Percentiles rank a stretch among this genome's conserved stretches.
These are phyloP conservation scores for Ensete ventricosum DNA, from an alignment of 176 grass and related monocot genomes.

Conservation along the genomic window DNA sequence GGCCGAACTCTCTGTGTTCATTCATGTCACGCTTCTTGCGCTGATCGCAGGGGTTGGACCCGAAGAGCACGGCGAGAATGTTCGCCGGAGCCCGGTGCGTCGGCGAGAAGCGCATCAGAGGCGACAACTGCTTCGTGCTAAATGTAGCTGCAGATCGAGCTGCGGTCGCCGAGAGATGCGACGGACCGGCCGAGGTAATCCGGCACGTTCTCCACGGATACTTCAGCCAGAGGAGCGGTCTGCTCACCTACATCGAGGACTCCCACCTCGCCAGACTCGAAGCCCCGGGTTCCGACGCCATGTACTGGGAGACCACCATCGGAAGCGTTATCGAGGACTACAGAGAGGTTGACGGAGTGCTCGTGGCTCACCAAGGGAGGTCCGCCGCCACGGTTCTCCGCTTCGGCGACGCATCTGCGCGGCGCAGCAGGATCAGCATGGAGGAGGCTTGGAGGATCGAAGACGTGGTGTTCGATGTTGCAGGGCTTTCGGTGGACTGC, in stretches of 20 bases:
- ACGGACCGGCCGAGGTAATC: slow-evolving; percentile 31
- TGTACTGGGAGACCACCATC: slow-evolving; percentile 47
- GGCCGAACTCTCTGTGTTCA: background rate
- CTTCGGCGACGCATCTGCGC: slow-evolving; percentile 12
- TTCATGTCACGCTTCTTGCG: background rate
- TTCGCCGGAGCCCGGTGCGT: slow-evolving; percentile 30
- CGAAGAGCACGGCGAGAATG: slow-evolving; percentile 28
- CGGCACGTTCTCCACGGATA: slow-evolving; percentile 36
- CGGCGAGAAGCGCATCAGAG: slow-evolving; percentile 32
- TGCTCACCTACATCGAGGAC: slow-evolving; percentile 36
- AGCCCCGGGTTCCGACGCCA: slow-evolving; percentile 21
- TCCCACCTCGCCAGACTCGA: slow-evolving; percentile 33
- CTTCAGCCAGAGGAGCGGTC: slow-evolving; percentile 40
- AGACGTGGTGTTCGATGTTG: slow-evolving; percentile 39
- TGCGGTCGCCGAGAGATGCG: slow-evolving; percentile 21
- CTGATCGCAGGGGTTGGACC: slow-evolving; percentile 34
- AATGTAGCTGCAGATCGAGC: slow-evolving; percentile 24
- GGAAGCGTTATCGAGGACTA: slow-evolving; percentile 30
- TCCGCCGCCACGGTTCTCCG: slow-evolving; percentile 23
- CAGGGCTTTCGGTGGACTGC: slow-evolving; percentile 31
- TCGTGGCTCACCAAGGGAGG: slow-evolving; percentile 33
- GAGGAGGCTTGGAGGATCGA: slow-evolving; percentile 44
- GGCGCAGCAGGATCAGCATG: slow-evolving; percentile 1
- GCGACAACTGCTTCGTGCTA: slow-evolving; percentile 40
- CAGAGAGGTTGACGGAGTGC: slow-evolving; percentile 18